Percentiles rank a stretch among this genome's conserved stretches.
Evolutionary conservation across 441 rosid genomes (phyloP).

Genomic region (Populus trichocarpa): DNA sequence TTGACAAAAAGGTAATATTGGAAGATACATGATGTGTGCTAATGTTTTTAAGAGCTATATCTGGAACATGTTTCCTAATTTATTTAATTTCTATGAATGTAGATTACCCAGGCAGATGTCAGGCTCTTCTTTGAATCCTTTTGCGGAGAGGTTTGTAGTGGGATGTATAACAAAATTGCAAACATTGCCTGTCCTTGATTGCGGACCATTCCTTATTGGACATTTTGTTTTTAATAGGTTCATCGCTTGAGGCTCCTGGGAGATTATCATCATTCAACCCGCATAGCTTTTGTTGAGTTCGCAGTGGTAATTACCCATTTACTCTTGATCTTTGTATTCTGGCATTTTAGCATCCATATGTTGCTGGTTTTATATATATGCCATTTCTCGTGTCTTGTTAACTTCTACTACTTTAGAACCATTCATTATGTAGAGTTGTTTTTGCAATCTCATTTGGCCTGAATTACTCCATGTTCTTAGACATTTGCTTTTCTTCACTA

Average conservation of each 20-base stretch:
- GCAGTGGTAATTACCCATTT: constrained; percentile 42
- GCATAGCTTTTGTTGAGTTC: constrained; percentile 93
- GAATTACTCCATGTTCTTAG: neutral
- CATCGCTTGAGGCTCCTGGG: constrained; percentile 88
- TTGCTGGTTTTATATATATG: neutral
- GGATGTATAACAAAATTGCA: neutral
- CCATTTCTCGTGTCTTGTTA: neutral
- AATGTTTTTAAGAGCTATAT: neutral
- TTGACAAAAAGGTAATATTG: constrained; percentile 74
- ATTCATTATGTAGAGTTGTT: neutral
- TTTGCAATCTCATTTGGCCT: too few relatives aligned
- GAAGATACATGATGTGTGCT: neutral
- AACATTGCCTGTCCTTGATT: constrained; percentile 4
- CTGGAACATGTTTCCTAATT: constrained; percentile 6
- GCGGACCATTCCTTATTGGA: constrained; percentile 8
- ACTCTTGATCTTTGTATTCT: constrained; percentile 1
- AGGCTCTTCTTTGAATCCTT: constrained; percentile 72
- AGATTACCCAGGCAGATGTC: constrained; percentile 83
- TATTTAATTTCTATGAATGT: constrained; percentile 25
- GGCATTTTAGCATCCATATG: neutral
- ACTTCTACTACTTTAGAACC: neutral
- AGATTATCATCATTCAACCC: constrained; percentile 84
- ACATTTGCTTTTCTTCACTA: neutral
- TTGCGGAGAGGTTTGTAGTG: constrained; percentile 79
- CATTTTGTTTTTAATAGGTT: constrained; percentile 45